Evolutionary conservation across 352 stramenopile species (phyloP).

Genomic region (Globisporangium perplexum): DNA sequence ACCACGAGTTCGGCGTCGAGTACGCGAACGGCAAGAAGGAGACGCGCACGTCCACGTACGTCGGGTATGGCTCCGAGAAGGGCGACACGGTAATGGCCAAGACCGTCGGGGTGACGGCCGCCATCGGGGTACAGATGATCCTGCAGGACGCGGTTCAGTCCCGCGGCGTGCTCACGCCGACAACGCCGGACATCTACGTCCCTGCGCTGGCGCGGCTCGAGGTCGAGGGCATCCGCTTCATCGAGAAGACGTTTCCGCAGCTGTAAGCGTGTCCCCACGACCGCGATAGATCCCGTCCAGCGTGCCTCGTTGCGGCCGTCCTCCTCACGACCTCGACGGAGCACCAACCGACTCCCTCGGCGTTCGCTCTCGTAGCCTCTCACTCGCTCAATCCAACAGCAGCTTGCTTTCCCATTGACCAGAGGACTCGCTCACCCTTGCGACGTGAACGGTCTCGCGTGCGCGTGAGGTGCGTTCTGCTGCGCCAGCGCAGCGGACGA

Average conservation of each 20-base stretch:
- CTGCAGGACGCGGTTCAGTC: slow-evolving; percentile 83
- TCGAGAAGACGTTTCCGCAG: slow-evolving; percentile 69
- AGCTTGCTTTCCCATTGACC: slow-evolving; percentile 1
- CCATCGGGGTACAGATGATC: slow-evolving; percentile 92
- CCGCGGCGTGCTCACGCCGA: slow-evolving; percentile 87
- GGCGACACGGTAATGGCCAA: slow-evolving; percentile 95
- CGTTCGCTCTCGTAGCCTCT: too few relatives aligned
- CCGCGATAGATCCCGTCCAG: not conserved
- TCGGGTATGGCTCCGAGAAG: slow-evolving; percentile 88
- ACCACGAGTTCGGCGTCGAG: slow-evolving; percentile 86
- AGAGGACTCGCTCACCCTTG: not conserved
- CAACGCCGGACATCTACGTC: slow-evolving; percentile 86
- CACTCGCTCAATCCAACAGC: not conserved
- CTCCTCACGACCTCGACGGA: not conserved
- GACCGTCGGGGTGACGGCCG: slow-evolving; percentile 93
- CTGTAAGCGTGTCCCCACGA: too few relatives aligned
- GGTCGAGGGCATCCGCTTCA: slow-evolving; percentile 83
- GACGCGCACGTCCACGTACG: slow-evolving; percentile 86
- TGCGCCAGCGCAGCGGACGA: not conserved
- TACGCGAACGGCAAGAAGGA: slow-evolving; percentile 80
- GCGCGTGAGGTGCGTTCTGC: slow-evolving; percentile 10
- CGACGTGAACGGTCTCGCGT: slow-evolving; percentile 11
- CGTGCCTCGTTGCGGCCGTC: not conserved
- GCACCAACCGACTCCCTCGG: too few relatives aligned
- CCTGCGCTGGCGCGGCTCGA: slow-evolving; percentile 82